Conservation (phyloP, 805 yeast genomes). For the Spencermartinsiella europaea region DNA sequence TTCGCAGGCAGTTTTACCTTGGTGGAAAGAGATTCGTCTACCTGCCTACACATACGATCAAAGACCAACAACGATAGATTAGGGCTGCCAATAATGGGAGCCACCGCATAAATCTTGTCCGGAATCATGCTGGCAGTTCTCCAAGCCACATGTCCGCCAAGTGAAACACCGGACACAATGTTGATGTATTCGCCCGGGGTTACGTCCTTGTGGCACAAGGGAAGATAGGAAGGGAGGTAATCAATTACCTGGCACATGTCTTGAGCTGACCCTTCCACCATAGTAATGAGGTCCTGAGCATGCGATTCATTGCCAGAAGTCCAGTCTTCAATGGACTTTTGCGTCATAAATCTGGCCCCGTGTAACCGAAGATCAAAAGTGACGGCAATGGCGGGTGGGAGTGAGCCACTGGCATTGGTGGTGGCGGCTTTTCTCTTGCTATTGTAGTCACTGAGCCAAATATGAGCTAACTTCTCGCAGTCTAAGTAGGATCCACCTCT, state of each 20-base stretch:
- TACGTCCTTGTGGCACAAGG: conserved; percentile 19
- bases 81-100: conserved; percentile 49
- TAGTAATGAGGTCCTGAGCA: conserved; percentile 45
- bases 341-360: conserved; percentile 42
- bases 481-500: conserved; percentile 37
- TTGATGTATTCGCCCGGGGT: conserved; percentile 27
- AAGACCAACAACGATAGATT: conserved; percentile 42
- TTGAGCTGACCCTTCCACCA: conserved; percentile 43
- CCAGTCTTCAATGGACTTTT: conserved; percentile 41
- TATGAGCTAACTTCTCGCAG: conserved; percentile 39
- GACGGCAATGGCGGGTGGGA: conserved; percentile 38
- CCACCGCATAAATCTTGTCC: conserved; percentile 31
- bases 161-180: conserved; percentile 46
- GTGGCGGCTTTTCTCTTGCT: too few species aligned
- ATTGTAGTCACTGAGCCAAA: conserved; percentile 24
- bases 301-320: conserved; percentile 43
- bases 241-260: conserved; percentile 43
- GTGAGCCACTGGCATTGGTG: background rate
- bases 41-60: conserved; percentile 23
- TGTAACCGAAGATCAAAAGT: conserved; percentile 54
- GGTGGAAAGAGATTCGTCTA: background rate
- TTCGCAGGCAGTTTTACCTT: background rate
- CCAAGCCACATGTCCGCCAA: conserved; percentile 56
- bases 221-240: conserved; percentile 38
- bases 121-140: conserved; percentile 33